Base-by-base conservation (phyloP, 768 basidiomycete genomes). In the Tephrocybe sp. region DNA sequence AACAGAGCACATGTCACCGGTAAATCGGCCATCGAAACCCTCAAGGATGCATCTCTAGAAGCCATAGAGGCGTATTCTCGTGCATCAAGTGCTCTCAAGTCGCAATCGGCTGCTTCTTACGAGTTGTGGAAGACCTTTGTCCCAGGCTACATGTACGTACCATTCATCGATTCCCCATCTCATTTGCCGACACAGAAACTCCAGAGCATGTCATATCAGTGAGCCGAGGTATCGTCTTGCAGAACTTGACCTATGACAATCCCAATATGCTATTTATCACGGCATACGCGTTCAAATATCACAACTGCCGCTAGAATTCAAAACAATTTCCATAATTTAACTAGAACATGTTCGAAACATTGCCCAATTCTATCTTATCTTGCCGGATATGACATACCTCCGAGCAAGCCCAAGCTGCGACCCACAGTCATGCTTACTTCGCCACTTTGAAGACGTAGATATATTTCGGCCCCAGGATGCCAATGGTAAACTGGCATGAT, bases 201-300 rank as follows among this genome's bases (percentile, higher is more conserved):
- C 24, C 24, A 45, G 44, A 45, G 11, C 8, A 22, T 34, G 32
- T 4, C 44, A 45, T n/a, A 5, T 45, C 3, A n/a, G 21, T 9
- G 44, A 32, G 15, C 30, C 44, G 4, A 45, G 44, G 13, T 45
- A 45, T 35, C 32, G 32, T 9, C 44, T 45, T 34, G 9, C 32
- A 25, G 44, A 45, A 25, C 44, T 45, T 25, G 43, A 11, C 9
- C n/a, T 38, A 16, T 38, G 18, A 38, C 21, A n/a, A n/a, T n/a
- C n/a, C n/a, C n/a, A n/a, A n/a, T n/a, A n/a, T n/a, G n/a, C n/a
- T n/a, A n/a, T n/a, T n/a, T n/a, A n/a, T n/a, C n/a, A n/a, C n/a
- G n/a, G n/a, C n/a, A n/a, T n/a, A n/a, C n/a, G n/a, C n/a, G n/a
- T n/a, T n/a, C n/a, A n/a, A n/a, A n/a, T n/a, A n/a, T n/a, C n/a